Evolutionary conservation across 2,329 filamentous ascomycete genomes (phyloP).

Genomic region (Neofusicoccum ribis): DNA sequence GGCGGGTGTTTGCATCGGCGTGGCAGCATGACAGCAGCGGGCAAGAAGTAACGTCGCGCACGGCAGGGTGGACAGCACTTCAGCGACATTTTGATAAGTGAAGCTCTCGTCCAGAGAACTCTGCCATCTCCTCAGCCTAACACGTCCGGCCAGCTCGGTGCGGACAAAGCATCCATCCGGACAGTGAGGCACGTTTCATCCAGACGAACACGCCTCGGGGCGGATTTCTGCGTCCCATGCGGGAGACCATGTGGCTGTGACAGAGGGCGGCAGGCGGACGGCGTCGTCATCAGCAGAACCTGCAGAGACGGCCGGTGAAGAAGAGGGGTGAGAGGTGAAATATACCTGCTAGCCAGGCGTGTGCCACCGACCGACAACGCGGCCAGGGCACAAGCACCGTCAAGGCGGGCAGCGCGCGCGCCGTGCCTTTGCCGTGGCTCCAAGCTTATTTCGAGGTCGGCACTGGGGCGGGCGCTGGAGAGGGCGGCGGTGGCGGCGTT

Average conservation of each 20-base stretch:
- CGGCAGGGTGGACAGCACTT: background rate
- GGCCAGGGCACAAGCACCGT: slow-evolving; percentile 3
- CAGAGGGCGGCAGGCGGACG: background rate
- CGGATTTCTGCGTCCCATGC: background rate
- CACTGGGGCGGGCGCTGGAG: slow-evolving; percentile 3
- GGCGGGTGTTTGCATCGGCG: slow-evolving; percentile 9
- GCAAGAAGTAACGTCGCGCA: slow-evolving; percentile 3
- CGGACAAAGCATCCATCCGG: background rate
- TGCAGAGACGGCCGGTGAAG: background rate
- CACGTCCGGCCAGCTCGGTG: background rate
- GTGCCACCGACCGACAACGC: background rate
- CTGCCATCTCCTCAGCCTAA: background rate
- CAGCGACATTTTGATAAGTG: background rate
- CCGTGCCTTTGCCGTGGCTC: slow-evolving; percentile 2
- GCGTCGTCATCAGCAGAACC: background rate
- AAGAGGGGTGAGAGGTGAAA: background rate
- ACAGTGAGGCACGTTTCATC: background rate
- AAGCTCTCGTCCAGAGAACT: background rate
- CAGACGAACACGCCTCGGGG: background rate
- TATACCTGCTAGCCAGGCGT: background rate
- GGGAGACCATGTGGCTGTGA: background rate
- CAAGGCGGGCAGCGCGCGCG: slow-evolving; percentile 1
- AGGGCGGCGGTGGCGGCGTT: background rate
- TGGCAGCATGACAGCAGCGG: background rate
- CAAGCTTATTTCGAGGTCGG: slow-evolving; percentile 12